Conservation (phyloP, 2,329 filamentous ascomycete genomes). For the Aspergillus nomiae region DNA sequence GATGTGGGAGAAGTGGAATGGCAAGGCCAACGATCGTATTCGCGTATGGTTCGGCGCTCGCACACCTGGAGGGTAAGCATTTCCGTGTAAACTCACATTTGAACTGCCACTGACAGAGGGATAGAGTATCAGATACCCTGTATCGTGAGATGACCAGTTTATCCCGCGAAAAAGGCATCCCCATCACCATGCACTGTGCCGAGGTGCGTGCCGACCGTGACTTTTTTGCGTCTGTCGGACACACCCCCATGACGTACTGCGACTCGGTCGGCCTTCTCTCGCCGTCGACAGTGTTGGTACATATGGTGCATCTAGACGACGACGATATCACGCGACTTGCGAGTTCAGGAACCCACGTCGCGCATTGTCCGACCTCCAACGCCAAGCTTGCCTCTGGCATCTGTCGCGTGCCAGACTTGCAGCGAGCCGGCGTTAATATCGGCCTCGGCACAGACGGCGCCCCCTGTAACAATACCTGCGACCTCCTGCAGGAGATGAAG, state of each 20-base stretch:
- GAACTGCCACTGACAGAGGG: background rate
- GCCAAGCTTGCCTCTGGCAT: conserved; percentile 56
- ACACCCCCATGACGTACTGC: conserved; percentile 51
- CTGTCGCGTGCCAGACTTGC: conserved; percentile 49
- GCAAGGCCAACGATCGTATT: conserved; percentile 42
- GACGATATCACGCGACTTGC: conserved; percentile 45
- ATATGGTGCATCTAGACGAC: conserved; percentile 56
- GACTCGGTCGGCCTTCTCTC: conserved; percentile 17
- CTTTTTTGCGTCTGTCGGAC: conserved; percentile 20
- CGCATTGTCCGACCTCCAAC: conserved; percentile 56
- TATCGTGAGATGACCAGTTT: conserved; percentile 46
- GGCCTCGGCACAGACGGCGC: conserved; percentile 56
- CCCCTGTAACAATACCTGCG: conserved; percentile 56
- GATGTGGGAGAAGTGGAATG: conserved; percentile 39
- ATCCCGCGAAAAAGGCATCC: conserved; percentile 43
- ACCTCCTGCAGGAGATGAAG: conserved; percentile 57
- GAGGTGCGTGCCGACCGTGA: conserved; percentile 28
- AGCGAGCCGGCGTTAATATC: conserved; percentile 49
- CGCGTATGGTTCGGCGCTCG: conserved; percentile 53
- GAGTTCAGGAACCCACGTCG: conserved; percentile 48
- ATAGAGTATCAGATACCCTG: background rate
- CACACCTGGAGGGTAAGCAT: conserved; percentile 43
- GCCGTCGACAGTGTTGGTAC: conserved; percentile 50
- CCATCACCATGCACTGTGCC: conserved; percentile 52
- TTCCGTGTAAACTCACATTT: background rate